phyloP scores from a whole-genome alignment of 2,329 filamentous ascomycete genomes.

The Trichoderma breve region DNA sequence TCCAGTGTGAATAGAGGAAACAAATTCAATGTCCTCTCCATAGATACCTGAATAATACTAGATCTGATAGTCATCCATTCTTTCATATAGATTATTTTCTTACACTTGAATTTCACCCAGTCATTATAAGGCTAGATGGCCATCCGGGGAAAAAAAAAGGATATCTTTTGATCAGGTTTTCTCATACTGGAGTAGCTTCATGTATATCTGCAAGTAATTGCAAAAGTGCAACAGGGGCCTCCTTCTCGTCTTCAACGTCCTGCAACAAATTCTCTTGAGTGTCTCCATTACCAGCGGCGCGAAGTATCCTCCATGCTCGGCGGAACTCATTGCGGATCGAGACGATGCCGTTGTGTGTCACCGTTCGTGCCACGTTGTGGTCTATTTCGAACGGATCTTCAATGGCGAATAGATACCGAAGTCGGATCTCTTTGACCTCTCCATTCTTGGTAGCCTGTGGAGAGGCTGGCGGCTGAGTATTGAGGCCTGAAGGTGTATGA shows the following conservation, averaged over 20 bases:
- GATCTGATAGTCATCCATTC: background rate
- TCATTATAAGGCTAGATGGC: too few relatives aligned
- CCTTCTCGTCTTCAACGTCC: constrained; percentile 42
- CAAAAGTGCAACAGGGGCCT: constrained; percentile 27
- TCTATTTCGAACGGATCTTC: constrained; percentile 88
- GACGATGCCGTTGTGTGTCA: constrained; percentile 78
- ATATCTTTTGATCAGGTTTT: too few relatives aligned
- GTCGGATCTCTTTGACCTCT: constrained; percentile 66
- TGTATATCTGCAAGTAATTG: constrained; percentile 37
- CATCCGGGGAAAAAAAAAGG: too few relatives aligned
- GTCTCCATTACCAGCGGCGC: constrained; percentile 44
- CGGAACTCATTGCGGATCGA: constrained; percentile 82
- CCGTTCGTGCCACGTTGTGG: constrained; percentile 85
- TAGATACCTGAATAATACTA: constrained; percentile 1
- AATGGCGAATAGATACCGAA: constrained; percentile 83
- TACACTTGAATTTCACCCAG: too few relatives aligned
- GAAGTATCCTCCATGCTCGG: constrained; percentile 72
- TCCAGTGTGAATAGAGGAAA: background rate
- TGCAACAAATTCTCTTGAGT: constrained; percentile 51
- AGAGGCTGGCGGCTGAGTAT: constrained; percentile 20
- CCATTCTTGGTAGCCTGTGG: constrained; percentile 32
- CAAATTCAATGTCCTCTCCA: constrained; percentile 22
- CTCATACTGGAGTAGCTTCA: constrained; percentile 23
- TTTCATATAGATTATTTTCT: too few relatives aligned
- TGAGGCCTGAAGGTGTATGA: background rate